A percentile compares a stretch with the other conserved stretches of the same genome.
Evolutionary conservation across 176 grass and related monocot species (phyloP).

Genomic region (Rhipidocladum racemiflorum): DNA sequence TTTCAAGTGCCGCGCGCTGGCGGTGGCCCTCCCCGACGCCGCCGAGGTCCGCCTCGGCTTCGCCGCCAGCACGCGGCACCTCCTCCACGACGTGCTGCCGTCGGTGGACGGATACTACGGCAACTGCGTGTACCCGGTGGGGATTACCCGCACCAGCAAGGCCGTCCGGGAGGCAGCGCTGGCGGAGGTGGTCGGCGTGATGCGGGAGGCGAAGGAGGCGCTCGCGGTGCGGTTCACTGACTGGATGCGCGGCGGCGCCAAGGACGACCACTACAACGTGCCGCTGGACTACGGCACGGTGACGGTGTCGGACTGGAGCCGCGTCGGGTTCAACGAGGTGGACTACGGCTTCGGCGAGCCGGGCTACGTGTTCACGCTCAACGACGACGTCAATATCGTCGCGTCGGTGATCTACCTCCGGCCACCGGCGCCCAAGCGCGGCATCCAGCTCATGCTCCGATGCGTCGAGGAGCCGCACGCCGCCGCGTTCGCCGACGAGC

Average conservation of each 20-base stretch:
- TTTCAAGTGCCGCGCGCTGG: slow-evolving; percentile 63
- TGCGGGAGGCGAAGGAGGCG: slow-evolving; percentile 71
- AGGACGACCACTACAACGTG: slow-evolving; percentile 61
- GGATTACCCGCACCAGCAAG: slow-evolving; percentile 38
- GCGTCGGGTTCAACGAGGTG: slow-evolving; percentile 80
- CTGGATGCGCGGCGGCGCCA: slow-evolving; percentile 62
- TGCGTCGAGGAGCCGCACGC: slow-evolving; percentile 69
- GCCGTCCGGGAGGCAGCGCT: slow-evolving; percentile 41
- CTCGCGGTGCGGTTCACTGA: slow-evolving; percentile 49
- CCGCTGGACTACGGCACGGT: slow-evolving; percentile 77
- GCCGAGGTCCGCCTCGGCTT: slow-evolving; percentile 70
- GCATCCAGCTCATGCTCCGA: slow-evolving; percentile 68
- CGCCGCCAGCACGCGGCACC: slow-evolving; percentile 73
- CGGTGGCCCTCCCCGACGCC: slow-evolving; percentile 31
- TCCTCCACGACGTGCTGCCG: slow-evolving; percentile 56
- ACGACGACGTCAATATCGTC: slow-evolving; percentile 68
- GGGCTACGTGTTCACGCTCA: slow-evolving; percentile 65
- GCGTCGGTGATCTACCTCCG: slow-evolving; percentile 68
- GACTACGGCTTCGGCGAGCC: slow-evolving; percentile 84
- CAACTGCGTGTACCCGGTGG: slow-evolving; percentile 73
- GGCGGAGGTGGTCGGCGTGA: slow-evolving; percentile 52
- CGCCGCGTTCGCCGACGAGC: slow-evolving; percentile 42
- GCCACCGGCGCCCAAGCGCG: slow-evolving; percentile 63
- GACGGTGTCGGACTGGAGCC: slow-evolving; percentile 75
- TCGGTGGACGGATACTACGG: slow-evolving; percentile 67